Percentiles rank a stretch among this genome's conserved stretches.
Evolutionary conservation across 2,329 filamentous ascomycete genomes (phyloP).

Genomic region (Lasiodiplodia sp.): DNA sequence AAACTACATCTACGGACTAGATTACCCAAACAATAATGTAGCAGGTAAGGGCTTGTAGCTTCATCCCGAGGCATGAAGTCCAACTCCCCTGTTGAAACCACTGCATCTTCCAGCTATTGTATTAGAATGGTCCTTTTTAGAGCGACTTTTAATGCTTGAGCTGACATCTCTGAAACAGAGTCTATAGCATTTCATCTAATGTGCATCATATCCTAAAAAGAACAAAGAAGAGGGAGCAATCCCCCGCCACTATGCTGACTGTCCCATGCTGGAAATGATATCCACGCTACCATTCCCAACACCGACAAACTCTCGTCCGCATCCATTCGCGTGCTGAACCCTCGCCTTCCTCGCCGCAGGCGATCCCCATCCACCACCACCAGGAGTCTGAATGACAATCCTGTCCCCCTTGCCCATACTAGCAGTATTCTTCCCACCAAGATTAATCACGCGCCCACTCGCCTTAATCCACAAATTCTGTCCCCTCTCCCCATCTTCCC

Average conservation of each 20-base stretch:
- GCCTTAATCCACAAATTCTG: constrained; percentile 17
- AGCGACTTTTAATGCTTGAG: no score
- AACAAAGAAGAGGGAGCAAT: no score
- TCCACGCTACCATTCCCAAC: background rate
- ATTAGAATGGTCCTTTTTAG: no score
- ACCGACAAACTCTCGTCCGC: background rate
- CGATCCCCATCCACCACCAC: background rate
- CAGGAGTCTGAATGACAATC: constrained; percentile 8
- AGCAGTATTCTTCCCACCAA: constrained; percentile 45
- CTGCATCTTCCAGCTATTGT: no score
- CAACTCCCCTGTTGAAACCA: no score
- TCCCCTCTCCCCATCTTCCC: constrained; percentile 38
- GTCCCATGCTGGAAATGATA: background rate
- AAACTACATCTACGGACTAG: no score
- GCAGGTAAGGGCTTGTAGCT: no score
- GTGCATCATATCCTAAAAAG: no score
- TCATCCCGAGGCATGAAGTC: no score
- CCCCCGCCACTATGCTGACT: background rate
- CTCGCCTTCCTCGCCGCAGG: background rate
- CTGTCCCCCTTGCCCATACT: constrained; percentile 42
- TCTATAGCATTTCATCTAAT: no score
- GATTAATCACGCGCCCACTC: constrained; percentile 40
- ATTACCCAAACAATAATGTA: no score
- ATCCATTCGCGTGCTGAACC: background rate
- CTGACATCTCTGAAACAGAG: no score